Evolutionary conservation across 345 rosid species (phyloP).

Genomic region (Moricandia moricandioides): DNA sequence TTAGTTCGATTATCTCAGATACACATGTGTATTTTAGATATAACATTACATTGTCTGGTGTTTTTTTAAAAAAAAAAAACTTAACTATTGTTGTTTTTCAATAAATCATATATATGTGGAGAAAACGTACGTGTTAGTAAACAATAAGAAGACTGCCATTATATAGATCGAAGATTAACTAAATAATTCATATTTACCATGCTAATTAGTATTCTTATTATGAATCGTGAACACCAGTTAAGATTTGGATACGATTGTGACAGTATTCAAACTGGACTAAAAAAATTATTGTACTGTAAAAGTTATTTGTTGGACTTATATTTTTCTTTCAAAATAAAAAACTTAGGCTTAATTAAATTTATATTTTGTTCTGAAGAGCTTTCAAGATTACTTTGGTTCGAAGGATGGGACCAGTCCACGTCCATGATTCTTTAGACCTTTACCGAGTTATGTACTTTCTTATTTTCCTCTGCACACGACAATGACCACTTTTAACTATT

Average conservation of each 20-base stretch:
- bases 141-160: conserved; percentile 7
- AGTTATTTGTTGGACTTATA: no score
- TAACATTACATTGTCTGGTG: background rate
- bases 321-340: no score
- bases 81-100: background rate
- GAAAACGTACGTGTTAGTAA: background rate
- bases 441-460: conserved; percentile 19
- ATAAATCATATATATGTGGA: background rate
- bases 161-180: no score
- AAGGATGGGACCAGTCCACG: conserved; percentile 34
- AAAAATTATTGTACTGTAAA: background rate
- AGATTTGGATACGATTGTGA: background rate
- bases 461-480: conserved; percentile 21
- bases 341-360: background rate
- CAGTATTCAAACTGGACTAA: background rate
- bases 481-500: conserved; percentile 33
- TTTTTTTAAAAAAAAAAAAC: background rate
- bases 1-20: background rate
- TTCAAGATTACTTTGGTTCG: conserved; percentile 29
- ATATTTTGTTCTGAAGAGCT: background rate
- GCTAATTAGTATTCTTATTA: background rate
- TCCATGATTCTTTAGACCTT: conserved; percentile 25
- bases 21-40: no score
- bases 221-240: background rate
- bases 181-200: background rate